These are phyloP conservation scores for Penicillium nordicum DNA, from an alignment of 2,329 filamentous ascomycete genomes.

Conservation along the genomic window DNA sequence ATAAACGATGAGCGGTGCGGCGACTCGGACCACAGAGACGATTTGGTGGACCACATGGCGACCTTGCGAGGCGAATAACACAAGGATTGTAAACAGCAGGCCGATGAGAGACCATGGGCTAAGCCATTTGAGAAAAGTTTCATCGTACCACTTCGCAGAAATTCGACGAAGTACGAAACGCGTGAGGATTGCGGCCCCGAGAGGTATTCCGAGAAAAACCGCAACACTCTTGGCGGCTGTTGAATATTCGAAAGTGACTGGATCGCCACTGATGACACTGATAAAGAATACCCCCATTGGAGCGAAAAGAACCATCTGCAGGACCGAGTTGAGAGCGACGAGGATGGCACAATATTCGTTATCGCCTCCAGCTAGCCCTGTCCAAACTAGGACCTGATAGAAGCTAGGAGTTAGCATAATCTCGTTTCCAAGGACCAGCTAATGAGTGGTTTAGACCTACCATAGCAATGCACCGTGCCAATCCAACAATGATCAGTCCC, in stretches of 20 bases:
- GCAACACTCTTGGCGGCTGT: slow-evolving; percentile 75
- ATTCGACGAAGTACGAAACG: slow-evolving; percentile 59
- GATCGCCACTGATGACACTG: slow-evolving; percentile 59
- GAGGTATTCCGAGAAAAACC: slow-evolving; percentile 79
- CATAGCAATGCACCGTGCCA: slow-evolving; percentile 88
- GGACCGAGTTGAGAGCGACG: slow-evolving; percentile 69
- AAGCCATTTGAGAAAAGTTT: slow-evolving; percentile 65
- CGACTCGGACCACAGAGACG: slow-evolving; percentile 75
- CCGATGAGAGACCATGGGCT: slow-evolving; percentile 77
- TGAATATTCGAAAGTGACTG: slow-evolving; percentile 54
- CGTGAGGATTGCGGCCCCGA: slow-evolving; percentile 75
- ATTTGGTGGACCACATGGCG: slow-evolving; percentile 75
- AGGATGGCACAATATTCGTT: slow-evolving; percentile 78
- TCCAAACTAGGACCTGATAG: slow-evolving; percentile 67
- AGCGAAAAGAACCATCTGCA: slow-evolving; percentile 71
- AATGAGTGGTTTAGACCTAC: slow-evolving; percentile 41
- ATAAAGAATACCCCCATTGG: slow-evolving; percentile 69
- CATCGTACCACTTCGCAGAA: slow-evolving; percentile 62
- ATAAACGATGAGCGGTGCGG: slow-evolving; percentile 77
- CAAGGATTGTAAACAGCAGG: slow-evolving; percentile 79
- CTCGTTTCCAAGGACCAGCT: background rate
- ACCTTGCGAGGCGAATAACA: slow-evolving; percentile 82
- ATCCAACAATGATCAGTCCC: slow-evolving; percentile 75
- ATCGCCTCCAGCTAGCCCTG: slow-evolving; percentile 70
- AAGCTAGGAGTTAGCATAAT: slow-evolving; percentile 1